Conservation (phyloP, 192 early-diverging fungal species). For the Phycomyces nitens region DNA sequence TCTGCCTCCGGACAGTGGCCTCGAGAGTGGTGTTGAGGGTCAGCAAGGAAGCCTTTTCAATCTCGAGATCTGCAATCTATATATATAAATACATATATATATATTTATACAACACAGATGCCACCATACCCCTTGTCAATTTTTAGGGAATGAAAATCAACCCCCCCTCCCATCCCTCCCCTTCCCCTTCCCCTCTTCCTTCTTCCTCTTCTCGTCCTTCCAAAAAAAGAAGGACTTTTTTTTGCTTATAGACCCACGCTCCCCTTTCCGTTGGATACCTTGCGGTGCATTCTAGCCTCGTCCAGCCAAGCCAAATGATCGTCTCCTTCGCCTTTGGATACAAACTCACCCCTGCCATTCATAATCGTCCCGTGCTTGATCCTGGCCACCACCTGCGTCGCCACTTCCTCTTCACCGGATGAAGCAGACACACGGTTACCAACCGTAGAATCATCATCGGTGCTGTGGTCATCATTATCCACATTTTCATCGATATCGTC, state of each 20-base stretch:
- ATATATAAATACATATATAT: no score
- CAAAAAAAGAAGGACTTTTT: neutral
- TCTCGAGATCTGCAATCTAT: conserved; percentile 32
- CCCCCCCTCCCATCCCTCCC: no score
- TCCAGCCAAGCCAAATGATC: conserved; percentile 19
- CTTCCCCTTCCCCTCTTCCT: no score
- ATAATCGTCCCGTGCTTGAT: conserved; percentile 31
- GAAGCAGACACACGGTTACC: no score
- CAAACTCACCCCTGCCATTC: conserved; percentile 32
- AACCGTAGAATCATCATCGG: no score
- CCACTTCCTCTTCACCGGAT: neutral
- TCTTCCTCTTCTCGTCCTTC: no score
- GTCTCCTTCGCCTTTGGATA: conserved; percentile 15
- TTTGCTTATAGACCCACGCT: neutral
- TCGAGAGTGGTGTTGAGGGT: conserved; percentile 20
- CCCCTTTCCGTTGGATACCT: conserved; percentile 18
- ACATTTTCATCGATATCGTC: conserved; percentile 4
- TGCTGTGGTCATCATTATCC: no score
- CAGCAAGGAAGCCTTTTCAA: conserved; percentile 25
- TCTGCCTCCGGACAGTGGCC: conserved; percentile 12
- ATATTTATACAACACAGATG: no score
- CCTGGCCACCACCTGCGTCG: conserved; percentile 24
- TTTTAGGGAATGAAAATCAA: no score
- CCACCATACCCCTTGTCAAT: neutral
- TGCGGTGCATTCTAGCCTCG: conserved; percentile 28